Evolutionary conservation across 129 eudicot species (phyloP).

Genomic region (Deinandra increscens): DNA sequence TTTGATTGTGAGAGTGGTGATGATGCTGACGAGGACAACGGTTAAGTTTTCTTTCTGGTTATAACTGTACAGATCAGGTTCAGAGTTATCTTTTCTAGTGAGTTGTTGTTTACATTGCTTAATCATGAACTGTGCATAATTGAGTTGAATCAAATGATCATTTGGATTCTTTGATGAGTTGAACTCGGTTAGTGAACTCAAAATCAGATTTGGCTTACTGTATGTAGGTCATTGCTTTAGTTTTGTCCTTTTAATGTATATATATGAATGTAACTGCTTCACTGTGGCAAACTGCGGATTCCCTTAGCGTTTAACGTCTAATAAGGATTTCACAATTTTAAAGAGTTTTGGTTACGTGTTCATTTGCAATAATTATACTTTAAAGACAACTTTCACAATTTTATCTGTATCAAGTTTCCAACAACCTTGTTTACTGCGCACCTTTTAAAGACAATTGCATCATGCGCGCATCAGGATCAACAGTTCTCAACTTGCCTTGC

Average conservation of each 20-base stretch:
- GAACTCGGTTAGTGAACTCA: neutral
- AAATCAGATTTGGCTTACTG: neutral
- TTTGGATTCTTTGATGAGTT: conserved; percentile 13
- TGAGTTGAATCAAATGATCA: conserved; percentile 16
- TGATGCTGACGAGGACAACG: conserved; percentile 34
- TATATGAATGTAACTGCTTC: neutral
- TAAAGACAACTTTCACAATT: neutral
- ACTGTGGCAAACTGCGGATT: neutral
- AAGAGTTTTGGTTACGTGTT: neutral
- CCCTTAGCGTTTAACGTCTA: neutral
- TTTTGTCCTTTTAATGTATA: neutral
- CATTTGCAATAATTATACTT: neutral
- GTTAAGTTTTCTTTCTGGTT: conserved; percentile 11
- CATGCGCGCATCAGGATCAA: neutral
- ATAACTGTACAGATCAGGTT: conserved; percentile 1
- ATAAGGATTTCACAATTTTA: neutral
- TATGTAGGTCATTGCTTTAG: neutral
- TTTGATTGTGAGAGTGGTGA: conserved; percentile 38
- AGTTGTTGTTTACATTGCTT: conserved; percentile 18
- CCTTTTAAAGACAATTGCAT: neutral
- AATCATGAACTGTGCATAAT: conserved; percentile 4
- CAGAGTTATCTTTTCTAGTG: neutral
- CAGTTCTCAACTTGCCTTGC: neutral
- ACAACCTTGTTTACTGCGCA: neutral
- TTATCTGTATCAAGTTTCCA: neutral